A percentile compares a stretch with the other conserved stretches of the same genome.
Conservation (phyloP, 1,139 yeast species). For the Magnusiomyces suaveolens region DNA sequence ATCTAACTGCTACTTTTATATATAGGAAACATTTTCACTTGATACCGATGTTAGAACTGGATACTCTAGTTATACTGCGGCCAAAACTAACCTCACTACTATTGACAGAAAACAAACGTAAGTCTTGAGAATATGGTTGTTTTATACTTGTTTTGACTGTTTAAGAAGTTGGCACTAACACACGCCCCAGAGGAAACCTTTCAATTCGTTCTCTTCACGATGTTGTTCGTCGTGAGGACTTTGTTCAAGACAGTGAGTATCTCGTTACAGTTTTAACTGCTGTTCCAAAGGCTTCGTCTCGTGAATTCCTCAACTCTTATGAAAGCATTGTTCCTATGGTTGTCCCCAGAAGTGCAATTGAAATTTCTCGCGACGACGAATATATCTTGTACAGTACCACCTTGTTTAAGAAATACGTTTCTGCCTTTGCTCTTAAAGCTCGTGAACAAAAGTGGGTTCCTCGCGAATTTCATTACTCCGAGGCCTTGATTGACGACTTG, state of each 20-base stretch:
- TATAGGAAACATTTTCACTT: constrained; percentile 59
- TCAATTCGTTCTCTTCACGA: constrained; percentile 86
- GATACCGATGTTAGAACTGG: constrained; percentile 73
- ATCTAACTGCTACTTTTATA: not conserved
- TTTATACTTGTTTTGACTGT: too few species aligned
- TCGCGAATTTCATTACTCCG: constrained; percentile 84
- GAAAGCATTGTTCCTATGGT: constrained; percentile 75
- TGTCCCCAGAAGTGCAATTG: constrained; percentile 79
- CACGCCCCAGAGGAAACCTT: constrained; percentile 53
- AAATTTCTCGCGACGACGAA: constrained; percentile 64
- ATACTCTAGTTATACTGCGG: constrained; percentile 62
- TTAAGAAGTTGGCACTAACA: too few species aligned
- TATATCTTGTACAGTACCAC: constrained; percentile 68
- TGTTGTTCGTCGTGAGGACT: constrained; percentile 73
- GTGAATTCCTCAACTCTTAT: constrained; percentile 56
- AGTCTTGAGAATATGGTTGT: too few species aligned
- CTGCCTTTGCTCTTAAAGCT: constrained; percentile 57
- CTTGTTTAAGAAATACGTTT: constrained; percentile 68
- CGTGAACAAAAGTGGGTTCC: constrained; percentile 90
- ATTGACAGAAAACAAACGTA: constrained; percentile 78
- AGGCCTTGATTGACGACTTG: constrained; percentile 59
- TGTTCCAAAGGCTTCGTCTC: constrained; percentile 58
- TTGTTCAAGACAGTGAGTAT: constrained; percentile 78
- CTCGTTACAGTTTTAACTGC: constrained; percentile 75
- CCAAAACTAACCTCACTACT: constrained; percentile 73